Conservation (phyloP, 768 basidiomycete species). For the Tylopilus rubrobrunneus region DNA sequence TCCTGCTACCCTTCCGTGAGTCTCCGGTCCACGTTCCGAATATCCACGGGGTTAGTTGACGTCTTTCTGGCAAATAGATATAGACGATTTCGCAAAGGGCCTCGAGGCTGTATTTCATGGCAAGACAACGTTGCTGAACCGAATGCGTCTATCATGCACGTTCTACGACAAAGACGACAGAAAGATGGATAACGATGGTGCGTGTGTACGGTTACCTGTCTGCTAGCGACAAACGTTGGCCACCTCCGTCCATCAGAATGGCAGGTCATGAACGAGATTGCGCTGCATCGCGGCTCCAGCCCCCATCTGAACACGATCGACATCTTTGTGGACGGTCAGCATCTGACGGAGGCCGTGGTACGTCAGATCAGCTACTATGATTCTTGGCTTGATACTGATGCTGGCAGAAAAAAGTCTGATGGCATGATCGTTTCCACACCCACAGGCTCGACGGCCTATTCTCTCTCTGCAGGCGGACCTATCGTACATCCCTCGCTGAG, state of each 20-base stretch:
- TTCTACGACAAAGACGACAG: constrained; percentile 61
- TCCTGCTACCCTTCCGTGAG: constrained; percentile 91
- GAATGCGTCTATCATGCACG: constrained; percentile 87
- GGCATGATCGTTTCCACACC: constrained; percentile 94
- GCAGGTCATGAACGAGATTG: constrained; percentile 98
- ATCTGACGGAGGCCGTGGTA: constrained; percentile 93
- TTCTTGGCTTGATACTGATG: constrained; percentile 10
- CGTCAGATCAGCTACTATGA: constrained; percentile 31
- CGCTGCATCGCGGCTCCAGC: constrained; percentile 86
- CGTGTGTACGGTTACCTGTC: constrained; percentile 6
- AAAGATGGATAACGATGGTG: constrained; percentile 63
- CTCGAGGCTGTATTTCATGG: constrained; percentile 76
- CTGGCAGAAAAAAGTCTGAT: constrained; percentile 59
- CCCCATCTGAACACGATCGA: constrained; percentile 93
- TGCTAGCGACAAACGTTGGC: not conserved
- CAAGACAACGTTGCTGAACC: constrained; percentile 75
- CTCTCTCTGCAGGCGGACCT: constrained; percentile 91
- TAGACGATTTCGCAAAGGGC: constrained; percentile 81
- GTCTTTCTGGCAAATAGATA: constrained; percentile 49
- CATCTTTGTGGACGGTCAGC: constrained; percentile 90
- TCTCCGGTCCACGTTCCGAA: not conserved
- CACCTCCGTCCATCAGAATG: constrained; percentile 48
- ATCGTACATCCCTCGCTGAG: constrained; percentile 93
- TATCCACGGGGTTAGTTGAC: not conserved
- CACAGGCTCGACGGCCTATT: constrained; percentile 95